phyloP scores from a whole-genome alignment of 2,329 filamentous ascomycete species.

The Cordyceps javanica region DNA sequence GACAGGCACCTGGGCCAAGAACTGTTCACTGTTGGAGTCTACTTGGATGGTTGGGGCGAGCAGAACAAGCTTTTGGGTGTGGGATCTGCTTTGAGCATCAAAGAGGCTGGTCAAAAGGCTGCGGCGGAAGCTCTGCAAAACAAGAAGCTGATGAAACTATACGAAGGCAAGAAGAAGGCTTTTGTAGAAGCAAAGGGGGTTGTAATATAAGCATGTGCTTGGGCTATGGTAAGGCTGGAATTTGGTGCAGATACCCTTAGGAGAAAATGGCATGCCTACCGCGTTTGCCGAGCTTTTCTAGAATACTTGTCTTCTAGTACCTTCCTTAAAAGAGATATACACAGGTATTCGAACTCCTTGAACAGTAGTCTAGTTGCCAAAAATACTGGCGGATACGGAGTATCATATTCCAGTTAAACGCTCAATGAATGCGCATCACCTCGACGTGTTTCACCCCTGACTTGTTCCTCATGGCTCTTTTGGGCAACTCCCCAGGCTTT shows the following conservation, averaged over 20 bases:
- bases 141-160: constrained; percentile 54
- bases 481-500: constrained; percentile 24
- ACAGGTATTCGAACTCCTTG: no score
- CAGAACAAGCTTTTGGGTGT: constrained; percentile 54
- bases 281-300: no score
- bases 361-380: no score
- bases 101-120: constrained; percentile 62
- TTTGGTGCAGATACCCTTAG: not conserved
- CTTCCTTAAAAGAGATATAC: no score
- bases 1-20: constrained; percentile 48
- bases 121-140: constrained; percentile 59
- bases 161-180: constrained; percentile 41
- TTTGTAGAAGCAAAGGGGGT: constrained; percentile 27
- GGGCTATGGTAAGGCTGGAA: not conserved
- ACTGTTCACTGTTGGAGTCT: constrained; percentile 57
- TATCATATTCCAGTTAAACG: no score
- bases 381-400: no score
- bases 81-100: constrained; percentile 60
- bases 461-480: no score
- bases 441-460: no score
- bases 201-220: not conserved
- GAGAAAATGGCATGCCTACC: not conserved
- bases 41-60: constrained; percentile 64
- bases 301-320: no score
- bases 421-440: no score